These are phyloP conservation scores for Abortiporus biennis DNA, from an alignment of 1,284 basidiomycete species.

Conservation along the genomic window DNA sequence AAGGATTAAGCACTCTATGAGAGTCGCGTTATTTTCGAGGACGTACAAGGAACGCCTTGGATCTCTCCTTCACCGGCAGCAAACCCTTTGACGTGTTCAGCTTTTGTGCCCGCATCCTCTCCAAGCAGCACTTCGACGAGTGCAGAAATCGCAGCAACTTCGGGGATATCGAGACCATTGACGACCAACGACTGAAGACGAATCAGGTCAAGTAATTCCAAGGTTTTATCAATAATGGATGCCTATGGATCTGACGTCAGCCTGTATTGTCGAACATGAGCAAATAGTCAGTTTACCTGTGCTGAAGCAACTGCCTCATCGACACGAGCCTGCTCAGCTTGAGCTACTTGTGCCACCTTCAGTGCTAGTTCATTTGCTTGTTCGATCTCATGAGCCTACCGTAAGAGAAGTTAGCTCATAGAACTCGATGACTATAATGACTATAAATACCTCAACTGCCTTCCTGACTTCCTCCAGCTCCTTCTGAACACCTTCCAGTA, in stretches of 20 bases:
- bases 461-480: conserved; percentile 81
- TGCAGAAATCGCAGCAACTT: conserved; percentile 44
- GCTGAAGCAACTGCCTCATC: conserved; percentile 50
- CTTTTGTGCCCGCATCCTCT: conserved; percentile 42
- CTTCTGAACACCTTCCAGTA: conserved; percentile 69
- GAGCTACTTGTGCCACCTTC: conserved; percentile 49
- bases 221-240: conserved; percentile 36
- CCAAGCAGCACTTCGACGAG: conserved; percentile 45
- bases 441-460: conserved; percentile 61
- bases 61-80: conserved; percentile 49
- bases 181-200: conserved; percentile 55
- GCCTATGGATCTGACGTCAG: too few relatives aligned
- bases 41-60: conserved; percentile 57
- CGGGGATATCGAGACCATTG: conserved; percentile 40
- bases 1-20: too few relatives aligned
- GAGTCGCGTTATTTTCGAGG: too few relatives aligned
- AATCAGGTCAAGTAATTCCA: conserved; percentile 58
- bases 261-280: background rate
- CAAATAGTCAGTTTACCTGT: conserved; percentile 39
- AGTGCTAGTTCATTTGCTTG: conserved; percentile 45
- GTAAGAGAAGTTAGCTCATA: conserved; percentile 5
- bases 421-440: conserved; percentile 2
- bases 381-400: conserved; percentile 60
- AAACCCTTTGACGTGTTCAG: conserved; percentile 41
- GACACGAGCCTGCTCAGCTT: conserved; percentile 46